Conservation (phyloP, 2,329 filamentous ascomycete species). For the Penicillium sp. region DNA sequence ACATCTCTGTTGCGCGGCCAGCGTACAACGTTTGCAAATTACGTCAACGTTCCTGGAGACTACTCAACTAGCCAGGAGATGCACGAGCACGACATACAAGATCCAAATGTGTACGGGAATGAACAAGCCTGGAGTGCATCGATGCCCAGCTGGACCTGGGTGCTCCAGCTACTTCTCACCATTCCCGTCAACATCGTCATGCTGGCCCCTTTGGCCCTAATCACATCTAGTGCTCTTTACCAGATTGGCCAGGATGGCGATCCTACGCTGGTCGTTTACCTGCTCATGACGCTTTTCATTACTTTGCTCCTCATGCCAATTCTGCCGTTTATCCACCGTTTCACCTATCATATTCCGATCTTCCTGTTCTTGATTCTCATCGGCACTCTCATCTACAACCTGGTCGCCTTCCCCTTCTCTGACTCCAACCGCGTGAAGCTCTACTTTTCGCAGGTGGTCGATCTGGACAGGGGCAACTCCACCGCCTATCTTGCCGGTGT, state of each 20-base stretch:
- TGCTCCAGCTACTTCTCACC: constrained; percentile 79
- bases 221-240: constrained; percentile 69
- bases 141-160: constrained; percentile 82
- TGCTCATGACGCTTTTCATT: constrained; percentile 67
- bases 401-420: constrained; percentile 86
- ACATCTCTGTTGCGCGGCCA: constrained; percentile 58
- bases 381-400: constrained; percentile 80
- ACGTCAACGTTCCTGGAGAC: constrained; percentile 45
- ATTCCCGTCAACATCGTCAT: constrained; percentile 78
- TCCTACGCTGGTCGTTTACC: constrained; percentile 69
- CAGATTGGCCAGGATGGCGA: constrained; percentile 87
- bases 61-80: constrained; percentile 26
- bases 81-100: constrained; percentile 31
- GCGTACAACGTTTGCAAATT: constrained; percentile 58
- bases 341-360: constrained; percentile 78
- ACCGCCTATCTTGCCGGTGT: constrained; percentile 70
- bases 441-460: constrained; percentile 79
- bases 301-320: constrained; percentile 74
- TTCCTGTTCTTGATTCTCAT: constrained; percentile 73
- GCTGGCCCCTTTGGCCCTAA: constrained; percentile 72
- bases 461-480: constrained; percentile 73
- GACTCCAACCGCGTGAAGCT: constrained; percentile 77
- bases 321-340: constrained; percentile 82
- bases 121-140: constrained; percentile 86
- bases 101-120: constrained; percentile 57